Percentiles rank a stretch among this genome's conserved stretches.
Conservation (phyloP, 2,329 filamentous ascomycete genomes). For the Hysterium pulicare region DNA sequence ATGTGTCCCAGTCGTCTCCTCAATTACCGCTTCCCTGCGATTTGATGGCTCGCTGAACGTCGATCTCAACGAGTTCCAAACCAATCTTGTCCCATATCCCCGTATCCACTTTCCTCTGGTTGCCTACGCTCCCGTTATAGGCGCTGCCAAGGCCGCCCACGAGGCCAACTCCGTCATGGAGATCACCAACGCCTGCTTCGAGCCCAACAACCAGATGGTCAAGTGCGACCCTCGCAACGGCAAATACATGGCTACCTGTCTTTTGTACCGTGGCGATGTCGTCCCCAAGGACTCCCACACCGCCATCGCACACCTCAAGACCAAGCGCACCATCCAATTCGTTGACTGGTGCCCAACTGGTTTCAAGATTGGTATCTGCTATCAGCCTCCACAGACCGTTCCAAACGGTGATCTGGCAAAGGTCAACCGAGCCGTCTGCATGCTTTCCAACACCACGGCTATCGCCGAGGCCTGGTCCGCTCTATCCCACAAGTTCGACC, state of each 20-base stretch:
- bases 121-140: constrained; percentile 91
- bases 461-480: constrained; percentile 98
- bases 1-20: constrained; percentile 74
- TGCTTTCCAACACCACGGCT: constrained; percentile 98
- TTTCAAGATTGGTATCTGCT: constrained; percentile 99
- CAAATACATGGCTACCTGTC: constrained; percentile 99
- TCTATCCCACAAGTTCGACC: constrained; percentile 96
- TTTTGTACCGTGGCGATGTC: constrained; percentile 97
- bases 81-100: constrained; percentile 97
- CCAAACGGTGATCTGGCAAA: constrained; percentile 96
- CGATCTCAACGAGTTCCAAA: constrained; percentile 99
- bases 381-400: constrained; percentile 93
- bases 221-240: constrained; percentile 98
- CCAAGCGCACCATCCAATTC: constrained; percentile 98
- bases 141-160: constrained; percentile 90
- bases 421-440: constrained; percentile 98
- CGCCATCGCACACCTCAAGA: constrained; percentile 95
- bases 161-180: constrained; percentile 98
- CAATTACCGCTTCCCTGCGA: constrained; percentile 95
- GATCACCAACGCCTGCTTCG: constrained; percentile 99
- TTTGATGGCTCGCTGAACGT: constrained; percentile 99
- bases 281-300: constrained; percentile 93
- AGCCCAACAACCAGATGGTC: constrained; percentile 99
- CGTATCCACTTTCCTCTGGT: constrained; percentile 99
- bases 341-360: constrained; percentile 99